Conservation (phyloP, 257 asterid species). For the Petunia secreta region DNA sequence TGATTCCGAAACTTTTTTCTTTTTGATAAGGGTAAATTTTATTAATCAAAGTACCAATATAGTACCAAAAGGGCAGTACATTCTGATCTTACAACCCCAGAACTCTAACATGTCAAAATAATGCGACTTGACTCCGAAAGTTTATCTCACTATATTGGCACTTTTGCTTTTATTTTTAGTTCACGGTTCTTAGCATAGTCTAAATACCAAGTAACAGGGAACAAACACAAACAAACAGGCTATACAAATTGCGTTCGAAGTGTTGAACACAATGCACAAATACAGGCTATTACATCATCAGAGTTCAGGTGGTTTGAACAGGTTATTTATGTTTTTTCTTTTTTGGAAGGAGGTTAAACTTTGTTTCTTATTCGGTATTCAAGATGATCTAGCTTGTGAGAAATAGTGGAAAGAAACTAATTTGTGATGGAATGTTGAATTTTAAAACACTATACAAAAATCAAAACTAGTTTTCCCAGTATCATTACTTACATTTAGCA, state of each 20-base stretch:
- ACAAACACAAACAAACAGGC: neutral
- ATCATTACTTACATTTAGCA: slow-evolving; percentile 79
- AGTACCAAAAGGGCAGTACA: too few species aligned
- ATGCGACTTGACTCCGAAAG: too few species aligned
- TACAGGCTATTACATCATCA: neutral
- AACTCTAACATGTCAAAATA: too few species aligned
- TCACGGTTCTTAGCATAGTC: neutral
- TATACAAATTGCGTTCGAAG: neutral
- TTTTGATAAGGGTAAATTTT: too few species aligned
- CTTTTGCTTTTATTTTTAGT: neutral
- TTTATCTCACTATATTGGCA: neutral
- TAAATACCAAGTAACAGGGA: neutral
- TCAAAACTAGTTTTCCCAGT: neutral
- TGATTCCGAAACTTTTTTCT: too few species aligned
- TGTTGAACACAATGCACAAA: neutral
- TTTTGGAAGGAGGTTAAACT: too few species aligned
- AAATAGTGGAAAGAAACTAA: neutral
- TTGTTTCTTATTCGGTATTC: neutral
- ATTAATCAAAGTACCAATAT: too few species aligned
- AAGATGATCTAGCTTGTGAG: neutral
- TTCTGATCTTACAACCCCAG: too few species aligned
- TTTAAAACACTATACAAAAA: neutral
- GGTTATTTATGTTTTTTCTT: too few species aligned
- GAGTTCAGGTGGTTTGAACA: too few species aligned
- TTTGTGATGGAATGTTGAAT: neutral